A percentile compares a stretch with the other conserved stretches of the same genome.
These are phyloP conservation scores for Epichloe typhina DNA, from an alignment of 2,329 filamentous ascomycete genomes.

Conservation along the genomic window DNA sequence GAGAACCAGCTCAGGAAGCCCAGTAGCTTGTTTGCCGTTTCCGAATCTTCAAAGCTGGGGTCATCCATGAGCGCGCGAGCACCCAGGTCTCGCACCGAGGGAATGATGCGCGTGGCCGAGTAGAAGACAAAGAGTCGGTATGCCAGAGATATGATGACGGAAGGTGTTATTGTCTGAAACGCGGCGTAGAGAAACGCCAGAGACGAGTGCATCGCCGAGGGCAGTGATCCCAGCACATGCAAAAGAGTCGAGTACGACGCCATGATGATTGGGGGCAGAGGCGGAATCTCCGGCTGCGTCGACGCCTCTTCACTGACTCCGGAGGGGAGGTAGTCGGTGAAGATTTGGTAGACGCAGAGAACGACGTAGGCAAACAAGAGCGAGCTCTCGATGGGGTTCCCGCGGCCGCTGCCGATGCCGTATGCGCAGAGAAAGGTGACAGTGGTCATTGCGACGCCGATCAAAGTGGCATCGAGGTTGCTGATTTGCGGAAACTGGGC, in stretches of 20 bases:
- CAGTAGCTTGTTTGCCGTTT: constrained; percentile 67
- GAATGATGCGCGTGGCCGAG: constrained; percentile 88
- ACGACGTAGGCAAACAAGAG: constrained; percentile 93
- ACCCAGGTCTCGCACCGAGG: constrained; percentile 77
- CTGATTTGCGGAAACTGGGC: constrained; percentile 86
- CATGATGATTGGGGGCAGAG: constrained; percentile 96
- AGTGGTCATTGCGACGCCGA: constrained; percentile 84
- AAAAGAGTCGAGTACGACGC: constrained; percentile 89
- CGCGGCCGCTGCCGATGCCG: constrained; percentile 85
- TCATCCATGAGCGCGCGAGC: constrained; percentile 73
- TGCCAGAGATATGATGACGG: constrained; percentile 85
- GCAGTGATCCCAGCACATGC: constrained; percentile 71
- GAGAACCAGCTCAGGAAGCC: constrained; percentile 88
- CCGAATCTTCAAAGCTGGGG: constrained; percentile 71
- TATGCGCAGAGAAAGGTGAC: constrained; percentile 86
- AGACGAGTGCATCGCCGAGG: constrained; percentile 67
- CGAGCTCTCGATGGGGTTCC: constrained; percentile 90
- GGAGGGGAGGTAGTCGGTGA: constrained; percentile 81
- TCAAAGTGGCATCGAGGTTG: constrained; percentile 83
- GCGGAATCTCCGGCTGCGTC: constrained; percentile 77
- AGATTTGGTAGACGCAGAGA: constrained; percentile 98
- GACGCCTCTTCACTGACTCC: constrained; percentile 38
- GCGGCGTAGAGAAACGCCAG: constrained; percentile 82
- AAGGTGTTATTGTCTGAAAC: constrained; percentile 89
- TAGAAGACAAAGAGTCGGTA: constrained; percentile 95